A percentile compares a stretch with the other conserved stretches of the same genome.
These are phyloP conservation scores for Sporisorium sorghi DNA, from an alignment of 1,284 basidiomycete species.

Conservation along the genomic window DNA sequence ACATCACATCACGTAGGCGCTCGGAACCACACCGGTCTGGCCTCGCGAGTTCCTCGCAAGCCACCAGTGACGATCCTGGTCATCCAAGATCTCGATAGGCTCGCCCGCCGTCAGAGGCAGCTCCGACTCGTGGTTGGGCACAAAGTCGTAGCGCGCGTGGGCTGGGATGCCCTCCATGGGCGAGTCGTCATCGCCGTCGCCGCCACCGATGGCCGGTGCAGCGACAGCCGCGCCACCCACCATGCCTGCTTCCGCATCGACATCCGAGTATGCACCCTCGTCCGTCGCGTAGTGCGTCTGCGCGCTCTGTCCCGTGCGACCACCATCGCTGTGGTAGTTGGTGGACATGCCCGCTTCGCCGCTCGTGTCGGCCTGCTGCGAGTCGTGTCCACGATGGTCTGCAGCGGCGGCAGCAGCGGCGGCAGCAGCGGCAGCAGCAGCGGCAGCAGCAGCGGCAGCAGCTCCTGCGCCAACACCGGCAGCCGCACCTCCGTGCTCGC, in stretches of 20 bases:
- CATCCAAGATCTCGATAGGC: slow-evolving; percentile 60
- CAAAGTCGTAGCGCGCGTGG: slow-evolving; percentile 63
- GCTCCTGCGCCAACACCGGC: slow-evolving; percentile 18
- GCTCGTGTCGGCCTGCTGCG: slow-evolving; percentile 46
- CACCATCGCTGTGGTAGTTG: slow-evolving; percentile 58
- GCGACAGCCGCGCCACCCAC: slow-evolving; percentile 71
- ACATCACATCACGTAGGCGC: slow-evolving; percentile 59
- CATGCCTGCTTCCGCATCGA: slow-evolving; percentile 38
- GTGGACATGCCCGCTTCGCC: slow-evolving; percentile 69
- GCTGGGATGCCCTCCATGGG: slow-evolving; percentile 59
- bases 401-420: slow-evolving; percentile 47
- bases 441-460: slow-evolving; percentile 43
- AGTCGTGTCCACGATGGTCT: slow-evolving; percentile 72
- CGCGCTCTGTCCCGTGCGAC: slow-evolving; percentile 38
- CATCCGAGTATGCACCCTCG: slow-evolving; percentile 39
- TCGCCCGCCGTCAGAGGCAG: slow-evolving; percentile 57
- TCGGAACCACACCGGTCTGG: slow-evolving; percentile 60
- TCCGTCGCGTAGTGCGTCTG: slow-evolving; percentile 68
- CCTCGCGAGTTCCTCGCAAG: slow-evolving; percentile 54
- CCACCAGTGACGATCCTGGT: slow-evolving; percentile 65
- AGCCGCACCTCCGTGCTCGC: slow-evolving; percentile 81
- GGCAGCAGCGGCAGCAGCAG: slow-evolving; percentile 23
- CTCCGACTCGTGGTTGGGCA: slow-evolving; percentile 61
- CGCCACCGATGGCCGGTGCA: slow-evolving; percentile 70
- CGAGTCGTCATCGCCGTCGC: slow-evolving; percentile 33